phyloP scores from a whole-genome alignment of 106 monocot genomes.

The Phalaenopsis equestris region DNA sequence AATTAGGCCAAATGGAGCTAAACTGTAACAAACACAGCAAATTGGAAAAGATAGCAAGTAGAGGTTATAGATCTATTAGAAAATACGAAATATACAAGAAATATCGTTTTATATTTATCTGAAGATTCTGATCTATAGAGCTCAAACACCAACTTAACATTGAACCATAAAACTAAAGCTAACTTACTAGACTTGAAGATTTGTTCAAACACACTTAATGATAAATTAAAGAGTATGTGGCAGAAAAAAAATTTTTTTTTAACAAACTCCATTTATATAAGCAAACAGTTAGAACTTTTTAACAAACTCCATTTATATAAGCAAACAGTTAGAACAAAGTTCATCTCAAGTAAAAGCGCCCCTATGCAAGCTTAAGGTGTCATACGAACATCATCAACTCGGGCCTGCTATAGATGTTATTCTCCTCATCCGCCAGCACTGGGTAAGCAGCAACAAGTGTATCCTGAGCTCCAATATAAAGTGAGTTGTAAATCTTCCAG shows the following conservation, averaged over 20 bases:
- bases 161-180: neutral
- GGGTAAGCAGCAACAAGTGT: constrained; percentile 92
- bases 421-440: constrained; percentile 58
- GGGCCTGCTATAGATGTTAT: constrained; percentile 62
- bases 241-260: neutral
- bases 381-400: constrained; percentile 81
- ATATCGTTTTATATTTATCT: neutral
- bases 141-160: neutral
- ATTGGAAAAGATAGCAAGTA: neutral
- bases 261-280: neutral
- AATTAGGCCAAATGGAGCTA: neutral
- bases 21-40: neutral
- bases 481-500: constrained; percentile 97
- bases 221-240: neutral
- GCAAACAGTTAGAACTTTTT: neutral
- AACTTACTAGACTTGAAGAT: neutral
- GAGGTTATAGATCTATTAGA: neutral
- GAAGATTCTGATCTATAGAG: neutral
- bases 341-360: neutral
- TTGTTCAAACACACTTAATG: neutral
- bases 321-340: neutral
- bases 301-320: neutral
- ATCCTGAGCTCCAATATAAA: constrained; percentile 94
- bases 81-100: neutral
- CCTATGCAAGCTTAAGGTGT: neutral